A percentile compares a stretch with the other conserved stretches of the same genome.
phyloP scores from a whole-genome alignment of 106 monocot genomes.

The Phalaenopsis equestris region DNA sequence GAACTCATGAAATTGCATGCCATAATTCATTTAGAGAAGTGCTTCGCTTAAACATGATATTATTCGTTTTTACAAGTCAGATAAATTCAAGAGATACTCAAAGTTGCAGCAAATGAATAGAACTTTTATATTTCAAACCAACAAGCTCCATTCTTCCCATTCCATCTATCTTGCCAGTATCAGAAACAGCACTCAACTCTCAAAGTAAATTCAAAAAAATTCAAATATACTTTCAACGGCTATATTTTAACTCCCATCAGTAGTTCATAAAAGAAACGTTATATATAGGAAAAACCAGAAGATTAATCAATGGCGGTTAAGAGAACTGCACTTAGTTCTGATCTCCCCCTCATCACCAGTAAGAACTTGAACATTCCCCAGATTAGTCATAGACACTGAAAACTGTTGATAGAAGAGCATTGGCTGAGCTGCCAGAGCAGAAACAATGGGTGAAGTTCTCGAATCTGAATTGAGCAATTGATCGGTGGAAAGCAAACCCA shows the following conservation, averaged over 20 bases:
- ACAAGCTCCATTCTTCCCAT: not conserved
- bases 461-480: slow-evolving; percentile 61
- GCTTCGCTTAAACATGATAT: too few relatives aligned
- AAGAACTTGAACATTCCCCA: slow-evolving; percentile 51
- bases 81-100: too few relatives aligned
- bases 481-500: slow-evolving; percentile 70
- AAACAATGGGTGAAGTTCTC: slow-evolving; percentile 43
- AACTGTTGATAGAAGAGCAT: slow-evolving; percentile 72
- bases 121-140: too few relatives aligned
- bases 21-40: too few relatives aligned
- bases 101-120: too few relatives aligned
- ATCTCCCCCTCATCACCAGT: slow-evolving; percentile 71
- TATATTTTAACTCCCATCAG: not conserved
- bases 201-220: not conserved
- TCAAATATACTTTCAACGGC: not conserved
- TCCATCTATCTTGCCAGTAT: not conserved
- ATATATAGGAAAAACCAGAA: not conserved
- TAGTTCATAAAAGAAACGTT: not conserved
- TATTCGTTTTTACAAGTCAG: too few relatives aligned
- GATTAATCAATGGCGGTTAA: slow-evolving; percentile 17
- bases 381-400: slow-evolving; percentile 61
- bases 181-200: not conserved
- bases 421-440: slow-evolving; percentile 36
- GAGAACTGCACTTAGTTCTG: slow-evolving; percentile 58
- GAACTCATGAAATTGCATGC: too few relatives aligned